Evolutionary conservation across 768 basidiomycete species (phyloP).

Genomic region (Phallus indusiatus): DNA sequence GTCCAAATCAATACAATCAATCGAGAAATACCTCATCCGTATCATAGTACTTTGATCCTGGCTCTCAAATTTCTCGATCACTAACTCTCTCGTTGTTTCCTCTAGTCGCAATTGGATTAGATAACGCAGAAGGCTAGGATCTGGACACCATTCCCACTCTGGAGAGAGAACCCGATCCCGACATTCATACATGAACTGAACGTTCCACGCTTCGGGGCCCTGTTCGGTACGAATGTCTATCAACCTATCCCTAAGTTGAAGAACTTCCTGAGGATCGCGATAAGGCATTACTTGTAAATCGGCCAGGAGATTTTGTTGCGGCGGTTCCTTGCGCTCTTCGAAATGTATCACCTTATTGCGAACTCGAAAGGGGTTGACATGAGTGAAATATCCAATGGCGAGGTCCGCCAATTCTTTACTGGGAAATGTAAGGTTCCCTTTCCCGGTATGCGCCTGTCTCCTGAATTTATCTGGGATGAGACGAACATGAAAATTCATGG

Average conservation of each 20-base stretch:
- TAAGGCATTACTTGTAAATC: conserved; percentile 27
- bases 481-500: conserved; percentile 45
- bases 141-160: conserved; percentile 33
- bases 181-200: conserved; percentile 58
- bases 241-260: background rate
- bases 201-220: conserved; percentile 22
- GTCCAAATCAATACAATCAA: background rate
- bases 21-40: background rate
- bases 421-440: conserved; percentile 41
- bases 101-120: background rate
- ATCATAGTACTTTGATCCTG: background rate
- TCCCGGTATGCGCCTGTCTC: conserved; percentile 28
- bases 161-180: conserved; percentile 48
- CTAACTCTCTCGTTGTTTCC: background rate
- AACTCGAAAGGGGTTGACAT: conserved; percentile 17
- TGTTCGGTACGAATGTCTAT: background rate
- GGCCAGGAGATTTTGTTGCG: conserved; percentile 25
- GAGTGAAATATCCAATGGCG: conserved; percentile 26
- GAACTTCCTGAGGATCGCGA: conserved; percentile 28
- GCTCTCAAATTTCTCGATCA: background rate
- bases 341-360: conserved; percentile 24
- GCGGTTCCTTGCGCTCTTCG: conserved; percentile 9
- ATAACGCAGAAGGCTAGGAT: background rate
- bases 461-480: conserved; percentile 32
- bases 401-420: conserved; percentile 25